Evolutionary conservation across 2,329 filamentous ascomycete genomes (phyloP), one percentile per base, ranked within the genome.

Genomic region (Colletotrichum eleusines): DNA sequence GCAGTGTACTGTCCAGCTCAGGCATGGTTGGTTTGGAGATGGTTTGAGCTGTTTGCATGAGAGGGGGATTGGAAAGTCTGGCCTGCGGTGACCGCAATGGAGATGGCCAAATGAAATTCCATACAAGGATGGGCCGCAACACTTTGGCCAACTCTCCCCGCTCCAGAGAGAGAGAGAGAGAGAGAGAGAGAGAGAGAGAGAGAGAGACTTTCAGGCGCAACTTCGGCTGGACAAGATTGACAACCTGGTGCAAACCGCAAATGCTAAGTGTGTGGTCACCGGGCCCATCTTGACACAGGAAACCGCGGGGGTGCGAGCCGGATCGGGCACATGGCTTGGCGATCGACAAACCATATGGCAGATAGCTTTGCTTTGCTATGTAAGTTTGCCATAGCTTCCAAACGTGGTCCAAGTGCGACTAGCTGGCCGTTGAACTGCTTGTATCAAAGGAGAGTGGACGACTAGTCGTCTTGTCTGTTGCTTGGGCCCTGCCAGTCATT

Each of bases 251-350:
- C n/a, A 51, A 67, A 57, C 67, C 48, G 23, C 35, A 35, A 53
- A 18, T 26, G n/a, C 50, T 31, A 55, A 57, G 26, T 14, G 28
- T 55, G 48, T 62, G 63, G 57, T 70, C 67, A 70, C 59, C 63
- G n/a, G 67, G 62, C 67, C 50, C 23, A 48, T 67, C 51, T 54
- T 66, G 63, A 66, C 38, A 51, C 67, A 70, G 8, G 35, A 44
- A 42, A 35, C 53, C 50, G 51, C 50, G 55, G 40, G 40, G 40
- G 40, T 42, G 58, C 28, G 35, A 58, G 51, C 46, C 68, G 46
- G 64, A 71, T 71, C 68, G 68, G 57, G 51, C 38, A 23, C 35
- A 44, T 35, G 35, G 63, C 64, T 68, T 71, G 63, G 58, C 68
- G 57, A 71, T 71, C 68, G 62, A 46, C 54, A 28, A 38, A 38